Conservation (phyloP, 495 filamentous ascomycete species). For the Acidiella bohemica region DNA sequence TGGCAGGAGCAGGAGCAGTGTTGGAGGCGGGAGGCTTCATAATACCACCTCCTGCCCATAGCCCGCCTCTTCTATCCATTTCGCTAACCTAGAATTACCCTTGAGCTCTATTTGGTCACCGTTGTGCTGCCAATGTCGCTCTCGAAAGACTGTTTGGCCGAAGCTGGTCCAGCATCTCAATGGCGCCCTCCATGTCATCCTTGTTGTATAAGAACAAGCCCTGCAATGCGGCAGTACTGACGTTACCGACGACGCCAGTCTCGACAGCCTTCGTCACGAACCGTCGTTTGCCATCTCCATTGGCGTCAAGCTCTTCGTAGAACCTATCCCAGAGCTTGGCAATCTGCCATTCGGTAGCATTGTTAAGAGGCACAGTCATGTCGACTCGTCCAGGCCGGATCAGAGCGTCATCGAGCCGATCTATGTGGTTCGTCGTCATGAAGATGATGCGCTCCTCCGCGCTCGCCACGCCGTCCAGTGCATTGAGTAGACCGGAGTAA, state of each 20-base stretch:
- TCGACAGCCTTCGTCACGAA: slow-evolving; percentile 40
- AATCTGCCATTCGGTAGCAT: slow-evolving; percentile 75
- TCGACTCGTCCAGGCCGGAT: slow-evolving; percentile 87
- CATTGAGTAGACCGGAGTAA: slow-evolving; percentile 87
- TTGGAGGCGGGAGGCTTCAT: too few species aligned
- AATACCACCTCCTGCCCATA: too few species aligned
- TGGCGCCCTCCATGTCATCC: slow-evolving; percentile 72
- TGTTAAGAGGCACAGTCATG: slow-evolving; percentile 79
- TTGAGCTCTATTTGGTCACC: too few species aligned
- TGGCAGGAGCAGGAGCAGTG: too few species aligned
- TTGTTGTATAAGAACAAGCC: slow-evolving; percentile 93
- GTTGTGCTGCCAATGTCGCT: background rate
- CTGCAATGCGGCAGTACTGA: slow-evolving; percentile 82
- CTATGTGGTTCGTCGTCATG: slow-evolving; percentile 88
- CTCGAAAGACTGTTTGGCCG: background rate
- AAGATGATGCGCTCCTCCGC: slow-evolving; percentile 88
- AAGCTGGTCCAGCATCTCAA: slow-evolving; percentile 54
- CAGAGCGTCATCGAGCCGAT: slow-evolving; percentile 74
- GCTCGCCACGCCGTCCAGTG: slow-evolving; percentile 87
- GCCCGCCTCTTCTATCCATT: too few species aligned
- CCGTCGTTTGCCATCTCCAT: slow-evolving; percentile 37
- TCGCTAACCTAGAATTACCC: too few species aligned
- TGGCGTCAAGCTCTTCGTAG: slow-evolving; percentile 65
- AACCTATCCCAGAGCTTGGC: slow-evolving; percentile 86
- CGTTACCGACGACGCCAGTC: slow-evolving; percentile 43